Percentiles rank a stretch among this genome's conserved stretches.
Conservation (phyloP, 1,284 basidiomycete species). For the Pulveroboletus ridleyi region DNA sequence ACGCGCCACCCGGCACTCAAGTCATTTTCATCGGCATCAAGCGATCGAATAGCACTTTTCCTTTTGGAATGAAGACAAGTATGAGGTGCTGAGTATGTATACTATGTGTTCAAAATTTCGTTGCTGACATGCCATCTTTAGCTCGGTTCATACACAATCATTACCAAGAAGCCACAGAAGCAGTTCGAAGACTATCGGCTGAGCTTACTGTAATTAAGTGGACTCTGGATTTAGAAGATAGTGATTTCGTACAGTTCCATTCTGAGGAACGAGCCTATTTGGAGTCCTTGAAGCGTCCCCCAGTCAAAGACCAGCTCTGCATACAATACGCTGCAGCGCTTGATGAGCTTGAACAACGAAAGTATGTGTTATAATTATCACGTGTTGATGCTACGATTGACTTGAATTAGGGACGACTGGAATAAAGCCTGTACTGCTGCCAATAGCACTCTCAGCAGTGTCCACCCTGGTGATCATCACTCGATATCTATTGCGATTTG, state of each 20-base stretch:
- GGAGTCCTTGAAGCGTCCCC: not conserved
- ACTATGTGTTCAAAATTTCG: too few species aligned
- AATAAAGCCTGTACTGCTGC: not conserved
- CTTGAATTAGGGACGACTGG: not conserved
- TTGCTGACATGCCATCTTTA: not conserved
- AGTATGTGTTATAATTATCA: too few species aligned
- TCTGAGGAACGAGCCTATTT: not conserved
- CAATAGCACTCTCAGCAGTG: not conserved
- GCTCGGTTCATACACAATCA: not conserved
- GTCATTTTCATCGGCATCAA: not conserved
- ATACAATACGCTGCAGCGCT: not conserved
- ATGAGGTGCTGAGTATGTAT: constrained; percentile 10
- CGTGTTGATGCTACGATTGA: too few species aligned
- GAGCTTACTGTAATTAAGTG: not conserved
- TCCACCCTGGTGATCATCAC: not conserved
- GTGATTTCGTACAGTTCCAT: not conserved
- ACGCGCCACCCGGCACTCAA: too few species aligned
- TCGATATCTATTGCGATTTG: not conserved
- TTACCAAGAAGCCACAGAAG: not conserved
- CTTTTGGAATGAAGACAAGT: constrained; percentile 25
- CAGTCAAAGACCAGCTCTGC: not conserved
- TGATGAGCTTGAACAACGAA: too few species aligned
- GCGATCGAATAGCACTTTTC: constrained; percentile 18
- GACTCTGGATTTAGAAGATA: not conserved
- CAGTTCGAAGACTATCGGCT: not conserved